These are phyloP conservation scores for Arabidopsis suecica DNA, from an alignment of 345 rosid species.

Conservation along the genomic window DNA sequence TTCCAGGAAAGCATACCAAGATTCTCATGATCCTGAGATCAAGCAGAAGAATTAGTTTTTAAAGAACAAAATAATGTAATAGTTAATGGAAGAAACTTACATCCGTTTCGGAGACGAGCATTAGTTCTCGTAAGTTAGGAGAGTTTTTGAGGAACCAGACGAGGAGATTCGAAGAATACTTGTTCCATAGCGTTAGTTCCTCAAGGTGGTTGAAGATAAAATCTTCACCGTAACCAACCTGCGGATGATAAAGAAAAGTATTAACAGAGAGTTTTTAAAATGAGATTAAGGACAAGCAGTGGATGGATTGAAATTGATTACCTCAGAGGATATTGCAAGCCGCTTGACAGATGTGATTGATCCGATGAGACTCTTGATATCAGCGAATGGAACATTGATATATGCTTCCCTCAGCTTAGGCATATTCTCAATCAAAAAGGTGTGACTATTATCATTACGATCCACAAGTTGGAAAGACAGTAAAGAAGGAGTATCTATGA, in stretches of 20 bases:
- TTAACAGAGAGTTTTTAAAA: neutral
- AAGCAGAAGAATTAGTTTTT: neutral
- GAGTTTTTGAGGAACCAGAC: neutral
- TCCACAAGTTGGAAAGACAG: neutral
- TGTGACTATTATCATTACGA: neutral
- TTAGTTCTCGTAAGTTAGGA: neutral
- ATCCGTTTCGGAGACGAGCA: neutral
- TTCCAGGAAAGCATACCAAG: neutral
- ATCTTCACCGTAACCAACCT: neutral
- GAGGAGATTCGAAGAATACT: neutral
- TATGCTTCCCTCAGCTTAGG: neutral
- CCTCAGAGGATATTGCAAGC: neutral
- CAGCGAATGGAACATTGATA: neutral
- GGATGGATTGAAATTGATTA: neutral
- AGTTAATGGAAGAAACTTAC: neutral
- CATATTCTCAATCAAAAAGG: neutral
- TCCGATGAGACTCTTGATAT: neutral
- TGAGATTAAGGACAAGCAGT: too few relatives aligned
- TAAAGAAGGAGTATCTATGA: slow-evolving; percentile 2
- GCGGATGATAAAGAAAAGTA: neutral
- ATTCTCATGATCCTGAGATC: neutral
- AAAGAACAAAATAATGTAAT: neutral
- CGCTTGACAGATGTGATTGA: neutral
- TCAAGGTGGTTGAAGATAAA: neutral
- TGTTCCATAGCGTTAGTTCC: neutral